Percentiles rank a stretch among this genome's conserved stretches.
Evolutionary conservation across 495 filamentous ascomycete genomes (phyloP).

Genomic region (Neurospora tetraspora): DNA sequence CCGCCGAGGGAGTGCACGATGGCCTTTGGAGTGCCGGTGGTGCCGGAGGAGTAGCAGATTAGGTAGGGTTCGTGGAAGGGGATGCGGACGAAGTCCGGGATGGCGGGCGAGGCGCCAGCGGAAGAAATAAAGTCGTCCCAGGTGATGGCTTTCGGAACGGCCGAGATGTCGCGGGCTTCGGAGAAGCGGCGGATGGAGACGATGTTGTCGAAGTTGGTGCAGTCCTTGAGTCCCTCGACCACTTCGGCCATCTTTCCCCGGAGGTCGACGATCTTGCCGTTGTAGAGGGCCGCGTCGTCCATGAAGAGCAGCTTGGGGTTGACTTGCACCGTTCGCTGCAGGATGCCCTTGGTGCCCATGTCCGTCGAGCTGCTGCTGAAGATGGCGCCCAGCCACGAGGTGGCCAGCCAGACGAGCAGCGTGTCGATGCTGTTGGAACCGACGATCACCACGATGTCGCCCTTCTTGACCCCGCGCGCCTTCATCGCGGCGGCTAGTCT

Average conservation of each 20-base stretch:
- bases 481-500: constrained; percentile 51
- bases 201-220: constrained; percentile 51
- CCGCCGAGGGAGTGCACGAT: constrained; percentile 65
- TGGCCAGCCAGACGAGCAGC: constrained; percentile 52
- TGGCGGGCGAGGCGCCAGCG: constrained; percentile 23
- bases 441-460: constrained; percentile 63
- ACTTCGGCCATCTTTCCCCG: constrained; percentile 61
- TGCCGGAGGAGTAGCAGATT: constrained; percentile 62
- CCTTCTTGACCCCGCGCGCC: constrained; percentile 50
- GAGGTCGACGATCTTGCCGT: constrained; percentile 63
- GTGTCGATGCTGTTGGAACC: constrained; percentile 68
- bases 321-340: constrained; percentile 64
- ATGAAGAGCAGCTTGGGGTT: constrained; percentile 62
- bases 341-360: constrained; percentile 66
- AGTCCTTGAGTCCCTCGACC: constrained; percentile 45
- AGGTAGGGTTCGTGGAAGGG: constrained; percentile 61
- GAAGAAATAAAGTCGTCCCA: constrained; percentile 42
- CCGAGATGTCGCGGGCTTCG: constrained; percentile 46
- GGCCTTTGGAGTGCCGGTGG: constrained; percentile 65
- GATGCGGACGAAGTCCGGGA: constrained; percentile 44
- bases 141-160: constrained; percentile 44
- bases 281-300: constrained; percentile 71
- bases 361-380: constrained; percentile 68
- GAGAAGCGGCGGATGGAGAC: constrained; percentile 58
- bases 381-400: constrained; percentile 55